Base-by-base conservation (phyloP, 495 filamentous ascomycete genomes). In the Niebla homalea region DNA sequence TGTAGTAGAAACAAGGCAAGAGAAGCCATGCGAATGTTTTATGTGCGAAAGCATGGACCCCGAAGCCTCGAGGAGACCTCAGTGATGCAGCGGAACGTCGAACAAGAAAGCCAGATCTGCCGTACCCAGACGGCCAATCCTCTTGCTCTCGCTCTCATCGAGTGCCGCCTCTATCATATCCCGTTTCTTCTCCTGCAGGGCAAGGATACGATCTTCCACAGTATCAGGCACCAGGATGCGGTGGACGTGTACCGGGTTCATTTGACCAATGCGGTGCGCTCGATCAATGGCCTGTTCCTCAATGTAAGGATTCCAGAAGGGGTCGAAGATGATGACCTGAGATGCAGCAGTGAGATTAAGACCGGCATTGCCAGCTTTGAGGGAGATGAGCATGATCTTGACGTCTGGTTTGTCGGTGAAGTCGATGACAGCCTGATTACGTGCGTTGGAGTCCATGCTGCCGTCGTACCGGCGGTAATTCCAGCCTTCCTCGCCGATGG, bases 271-370 rank as follows among this genome's bases (percentile, higher is more conserved):
- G 4, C 90, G 84, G 62, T 97, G 85, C 3, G 90, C 87, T 36
- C 90, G 86, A 64, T 95, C 92, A 49, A 97, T 82, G 1, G 90
- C 90, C 63, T 97, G 90, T 57, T 89, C 86, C 67, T 97, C 90
- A 22, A 94, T 83, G 61, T 83, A 95, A 0, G 90, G 89, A 53
- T 97, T 97, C 87, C 92, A 97, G 69, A 94, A 95, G 0, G 90
- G 90, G 56, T 97, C 90, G 49, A 93, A 78, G 47, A 96, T 83
- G 60, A 97, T 87, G 54, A 97, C 85, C 55, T 87, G 83, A 0
- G 80, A 84, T 0, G 90, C 90, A n/a, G 80, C 80, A 7, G 83
- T 82, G 18, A 97, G 76, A 61, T 97, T 97, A 36, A 97, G 71
- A 0, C 90, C 90, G 0, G 90, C 77, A 60, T 97, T 97, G 12